These are phyloP conservation scores for Sequoia sempervirens DNA, from an alignment of 75 land plant species.

Conservation along the genomic window DNA sequence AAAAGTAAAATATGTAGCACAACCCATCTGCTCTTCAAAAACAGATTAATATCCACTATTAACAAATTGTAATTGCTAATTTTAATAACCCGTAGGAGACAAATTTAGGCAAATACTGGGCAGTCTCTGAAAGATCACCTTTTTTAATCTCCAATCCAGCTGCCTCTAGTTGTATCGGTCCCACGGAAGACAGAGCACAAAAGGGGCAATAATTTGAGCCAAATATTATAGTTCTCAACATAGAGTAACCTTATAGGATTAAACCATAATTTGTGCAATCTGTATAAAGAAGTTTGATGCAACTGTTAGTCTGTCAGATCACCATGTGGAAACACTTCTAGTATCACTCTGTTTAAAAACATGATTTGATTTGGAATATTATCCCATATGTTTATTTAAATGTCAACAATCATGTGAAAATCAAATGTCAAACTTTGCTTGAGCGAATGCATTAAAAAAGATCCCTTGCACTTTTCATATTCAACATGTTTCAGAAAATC, in stretches of 20 bases:
- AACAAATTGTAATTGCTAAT: neutral
- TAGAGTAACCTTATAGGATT: neutral
- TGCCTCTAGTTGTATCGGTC: conserved; percentile 4
- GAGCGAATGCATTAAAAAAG: neutral
- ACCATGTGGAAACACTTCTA: conserved; percentile 5
- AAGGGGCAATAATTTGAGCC: neutral
- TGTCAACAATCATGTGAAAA: conserved; percentile 5
- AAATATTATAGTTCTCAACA: neutral
- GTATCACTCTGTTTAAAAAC: neutral
- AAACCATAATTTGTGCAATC: neutral
- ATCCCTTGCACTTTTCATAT: neutral
- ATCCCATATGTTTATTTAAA: conserved; percentile 2
- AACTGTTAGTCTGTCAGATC: neutral
- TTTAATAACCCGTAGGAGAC: neutral
- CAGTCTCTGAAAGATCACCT: neutral
- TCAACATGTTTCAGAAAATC: too few relatives aligned
- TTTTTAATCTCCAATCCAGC: neutral
- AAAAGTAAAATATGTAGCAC: neutral
- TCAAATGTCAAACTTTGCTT: neutral
- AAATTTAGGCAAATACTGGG: neutral
- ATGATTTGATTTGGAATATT: neutral
- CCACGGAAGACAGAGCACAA: neutral
- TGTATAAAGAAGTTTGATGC: neutral
- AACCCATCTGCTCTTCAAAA: neutral
- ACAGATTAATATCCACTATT: neutral